Conservation (phyloP, 164 flowering plant genomes). For the Vitis riparia region DNA sequence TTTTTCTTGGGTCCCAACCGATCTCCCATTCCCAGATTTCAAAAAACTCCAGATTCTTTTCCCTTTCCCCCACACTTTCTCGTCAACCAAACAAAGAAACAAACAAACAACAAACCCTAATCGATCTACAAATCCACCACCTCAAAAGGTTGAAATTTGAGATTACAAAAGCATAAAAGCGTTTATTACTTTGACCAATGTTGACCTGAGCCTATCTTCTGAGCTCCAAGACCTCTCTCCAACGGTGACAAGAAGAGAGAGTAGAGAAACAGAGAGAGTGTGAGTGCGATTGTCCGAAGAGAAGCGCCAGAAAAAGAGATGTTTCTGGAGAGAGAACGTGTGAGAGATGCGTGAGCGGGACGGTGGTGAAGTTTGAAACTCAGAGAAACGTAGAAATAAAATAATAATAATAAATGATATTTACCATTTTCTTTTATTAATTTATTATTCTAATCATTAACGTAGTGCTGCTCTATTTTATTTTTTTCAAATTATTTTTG, state of each 20-base stretch:
- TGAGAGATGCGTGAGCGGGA: slow-evolving; percentile 19
- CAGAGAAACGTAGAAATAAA: background rate
- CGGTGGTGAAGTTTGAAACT: slow-evolving; percentile 23
- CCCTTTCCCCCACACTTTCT: slow-evolving; percentile 6
- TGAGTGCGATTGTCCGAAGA: background rate
- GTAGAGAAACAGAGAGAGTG: slow-evolving; percentile 8
- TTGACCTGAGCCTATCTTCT: slow-evolving; percentile 21
- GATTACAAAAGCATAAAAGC: background rate
- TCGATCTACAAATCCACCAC: background rate
- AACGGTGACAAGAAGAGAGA: slow-evolving; percentile 2
- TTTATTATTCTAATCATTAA: no score
- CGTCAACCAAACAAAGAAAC: background rate
- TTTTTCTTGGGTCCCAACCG: no score
- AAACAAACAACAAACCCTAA: slow-evolving; percentile 11
- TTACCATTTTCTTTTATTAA: background rate
- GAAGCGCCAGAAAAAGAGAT: no score
- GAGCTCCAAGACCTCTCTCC: slow-evolving; percentile 23
- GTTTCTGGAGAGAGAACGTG: background rate
- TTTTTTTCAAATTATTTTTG: no score
- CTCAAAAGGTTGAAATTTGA: no score
- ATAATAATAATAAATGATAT: background rate
- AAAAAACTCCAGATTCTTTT: no score
- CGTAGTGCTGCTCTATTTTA: no score
- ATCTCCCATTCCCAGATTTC: no score
- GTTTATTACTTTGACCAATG: background rate